These are phyloP conservation scores for Candida dajiaensis DNA, from an alignment of 805 yeast genomes.

Conservation along the genomic window DNA sequence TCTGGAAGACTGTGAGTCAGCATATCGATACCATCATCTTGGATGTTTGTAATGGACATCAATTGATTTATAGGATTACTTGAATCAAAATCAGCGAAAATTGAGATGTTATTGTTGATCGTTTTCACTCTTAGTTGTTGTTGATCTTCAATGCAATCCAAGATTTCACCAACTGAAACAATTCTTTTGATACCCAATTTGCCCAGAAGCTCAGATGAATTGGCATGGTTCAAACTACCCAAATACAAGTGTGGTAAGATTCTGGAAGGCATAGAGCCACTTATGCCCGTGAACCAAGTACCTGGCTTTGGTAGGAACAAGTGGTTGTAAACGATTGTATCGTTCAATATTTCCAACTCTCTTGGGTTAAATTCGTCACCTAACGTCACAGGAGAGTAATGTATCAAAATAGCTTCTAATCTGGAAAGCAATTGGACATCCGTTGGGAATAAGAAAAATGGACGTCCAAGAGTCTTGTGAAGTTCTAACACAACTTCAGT, in stretches of 20 bases:
- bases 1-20: constrained; percentile 54
- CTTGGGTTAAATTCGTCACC: constrained; percentile 8
- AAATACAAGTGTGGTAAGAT: constrained; percentile 79
- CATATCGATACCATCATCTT: constrained; percentile 89
- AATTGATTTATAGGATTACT: constrained; percentile 22
- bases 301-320: constrained; percentile 24
- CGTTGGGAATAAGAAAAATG: constrained; percentile 76
- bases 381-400: constrained; percentile 45
- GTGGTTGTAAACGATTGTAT: constrained; percentile 29
- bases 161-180: constrained; percentile 80
- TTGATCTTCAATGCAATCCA: constrained; percentile 50
- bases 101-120: constrained; percentile 16
- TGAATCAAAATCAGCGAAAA: constrained; percentile 9
- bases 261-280: constrained; percentile 79
- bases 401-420: constrained; percentile 54
- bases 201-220: constrained; percentile 53
- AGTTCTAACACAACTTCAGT: constrained; percentile 62
- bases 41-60: constrained; percentile 63
- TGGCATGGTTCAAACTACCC: constrained; percentile 82
- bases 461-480: constrained; percentile 62
- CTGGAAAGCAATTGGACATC: constrained; percentile 65
- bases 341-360: constrained; percentile 13
- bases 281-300: constrained; percentile 25
- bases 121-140: constrained; percentile 10
- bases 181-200: constrained; percentile 66